Evolutionary conservation across 2,329 filamentous ascomycete genomes (phyloP), one percentile per base, ranked within the genome.

Genomic region (Trichoderma endophyticum): DNA sequence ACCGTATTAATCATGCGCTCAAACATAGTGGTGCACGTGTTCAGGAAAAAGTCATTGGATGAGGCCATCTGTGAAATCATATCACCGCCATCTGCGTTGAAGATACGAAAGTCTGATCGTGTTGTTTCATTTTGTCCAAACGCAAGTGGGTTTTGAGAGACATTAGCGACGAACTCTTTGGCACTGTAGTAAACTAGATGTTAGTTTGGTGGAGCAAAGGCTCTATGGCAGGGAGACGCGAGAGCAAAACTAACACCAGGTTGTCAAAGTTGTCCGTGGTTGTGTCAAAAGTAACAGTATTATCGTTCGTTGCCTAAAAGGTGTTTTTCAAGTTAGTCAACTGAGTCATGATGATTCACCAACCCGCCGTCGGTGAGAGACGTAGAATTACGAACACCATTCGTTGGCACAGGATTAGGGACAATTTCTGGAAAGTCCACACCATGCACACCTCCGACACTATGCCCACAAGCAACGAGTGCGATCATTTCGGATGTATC

Each of bases 51-150:
- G n/a, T 68, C 36, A 18, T 68, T n/a, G 9, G 54, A 68, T 2
- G 26, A 7, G 5, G 65, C 65, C 26, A 68, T 60, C 9, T 48
- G 65, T 18, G 65, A 68, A 26, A 68, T 68, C 18, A 60, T 43
- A 7, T 43, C 28, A 4, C 65, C 65, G 12, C 65, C 65, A 24
- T 68, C 65, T 11, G 65, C 65, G 34, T 68, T 68, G 15, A 68
- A 68, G 18, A 68, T 68, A 11, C 65, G 65, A 7, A 60, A 60
- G 11, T 68, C 65, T 18, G 65, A 68, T 24, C 54, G 34, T 3
- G 65, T 68, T 60, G 65, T 68, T 68, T 68, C 54, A n/a, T 60
- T 68, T 32, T 59, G 65, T 4, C 65, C 65, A 48, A 68, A 68
- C 1, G 65, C 54, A 32, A 68, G 65, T 24, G 65, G 65, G 8